Base-by-base conservation (phyloP, 306 rosid genomes). In the Cucurbita maxima region DNA sequence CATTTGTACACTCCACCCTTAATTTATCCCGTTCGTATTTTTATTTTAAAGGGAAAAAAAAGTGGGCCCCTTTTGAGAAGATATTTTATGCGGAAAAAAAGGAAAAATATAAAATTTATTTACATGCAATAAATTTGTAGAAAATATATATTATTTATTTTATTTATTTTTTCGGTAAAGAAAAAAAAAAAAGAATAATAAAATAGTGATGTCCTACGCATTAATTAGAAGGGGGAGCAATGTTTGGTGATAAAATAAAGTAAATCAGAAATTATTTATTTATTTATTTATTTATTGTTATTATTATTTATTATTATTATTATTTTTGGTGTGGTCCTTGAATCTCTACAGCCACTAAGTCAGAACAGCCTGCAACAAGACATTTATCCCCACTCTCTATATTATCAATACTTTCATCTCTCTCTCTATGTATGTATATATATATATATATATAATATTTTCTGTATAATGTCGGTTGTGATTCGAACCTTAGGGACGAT, bases 171-270 rank as follows among this genome's bases (percentile, higher is more conserved):
- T 25, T 25, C 25, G 25, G 25, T 25, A 18, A 54, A 8, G n/a
- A 54, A 15, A 54, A 57, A 8, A 8, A n/a, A 12, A 60, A 13
- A 37, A 3, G 13, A 38, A 66, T 25, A 25, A 66, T 18, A 44
- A 50, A 63, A 63, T 40, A 22, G 50, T 38, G 47, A 63, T 40
- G 72, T 66, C 72, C 72, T 44, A 44, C 72, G 2, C n/a, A 66
- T 66, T 66, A 8, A 66, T 66, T 20, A 19, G 4, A 19, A 40
- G 3, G 34, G 34, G 20, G 72, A 66, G 72, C 72, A 66, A 66
- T 44, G 72, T 66, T 25, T 66, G 54, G n/a, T 66, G 54, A 44
- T 66, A 20, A 66, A 66, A 66, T 66, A 5, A 66, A 66, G 72
- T 44, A 54, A 5, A 66, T 20, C 72, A 41, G 10, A 44, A 66